A percentile compares a stretch with the other conserved stretches of the same genome.
phyloP scores from a whole-genome alignment of 2,329 filamentous ascomycete genomes.

The Alternaria sp. region DNA sequence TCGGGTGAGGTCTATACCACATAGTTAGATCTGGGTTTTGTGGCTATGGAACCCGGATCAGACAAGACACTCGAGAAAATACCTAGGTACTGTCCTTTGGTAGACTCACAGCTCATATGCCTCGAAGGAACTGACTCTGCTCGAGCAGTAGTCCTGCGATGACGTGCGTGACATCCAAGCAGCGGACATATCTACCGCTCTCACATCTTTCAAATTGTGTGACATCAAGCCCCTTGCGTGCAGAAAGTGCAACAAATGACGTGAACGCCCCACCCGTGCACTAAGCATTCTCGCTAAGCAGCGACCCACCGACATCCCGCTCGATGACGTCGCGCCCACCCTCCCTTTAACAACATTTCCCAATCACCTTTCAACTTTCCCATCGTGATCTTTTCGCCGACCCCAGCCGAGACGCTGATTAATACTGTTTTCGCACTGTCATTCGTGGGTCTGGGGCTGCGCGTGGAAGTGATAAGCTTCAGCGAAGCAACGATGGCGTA shows the following conservation, averaged over 20 bases:
- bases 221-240: neutral
- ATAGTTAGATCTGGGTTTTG: neutral
- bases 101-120: no score
- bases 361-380: neutral
- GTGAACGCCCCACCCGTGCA: slow-evolving; percentile 5
- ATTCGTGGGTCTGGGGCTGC: neutral
- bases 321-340: slow-evolving; percentile 2
- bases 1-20: no score
- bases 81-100: no score
- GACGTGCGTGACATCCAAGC: neutral
- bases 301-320: neutral
- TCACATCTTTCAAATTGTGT: neutral
- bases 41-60: no score
- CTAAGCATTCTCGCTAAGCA: slow-evolving; percentile 10
- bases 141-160: neutral
- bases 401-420: neutral
- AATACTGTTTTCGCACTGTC: neutral
- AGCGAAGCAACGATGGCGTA: slow-evolving; percentile 7
- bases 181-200: neutral
- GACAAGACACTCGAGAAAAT: no score
- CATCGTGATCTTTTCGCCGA: slow-evolving; percentile 1
- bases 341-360: neutral
- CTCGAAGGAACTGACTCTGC: neutral
- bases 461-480: slow-evolving; percentile 16
- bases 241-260: slow-evolving; percentile 4